phyloP scores from a whole-genome alignment of 192 early-diverging fungal genomes.

The Podila epicladia region DNA sequence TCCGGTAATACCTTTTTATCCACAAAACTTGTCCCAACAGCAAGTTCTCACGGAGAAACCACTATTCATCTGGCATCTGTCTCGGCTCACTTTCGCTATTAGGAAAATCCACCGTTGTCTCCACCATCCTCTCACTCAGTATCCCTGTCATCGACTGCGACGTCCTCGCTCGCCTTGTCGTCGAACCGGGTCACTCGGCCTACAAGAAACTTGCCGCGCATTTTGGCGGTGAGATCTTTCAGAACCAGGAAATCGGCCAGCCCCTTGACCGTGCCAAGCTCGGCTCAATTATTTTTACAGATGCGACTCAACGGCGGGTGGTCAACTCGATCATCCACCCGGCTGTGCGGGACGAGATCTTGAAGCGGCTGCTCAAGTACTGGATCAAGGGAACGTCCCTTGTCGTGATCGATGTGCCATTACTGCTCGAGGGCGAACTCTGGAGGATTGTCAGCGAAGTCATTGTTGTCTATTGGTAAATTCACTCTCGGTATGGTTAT shows the following conservation, averaged over 20 bases:
- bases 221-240: conserved; percentile 79
- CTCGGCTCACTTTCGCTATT: not conserved
- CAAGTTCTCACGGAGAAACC: too few relatives aligned
- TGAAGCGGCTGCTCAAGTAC: conserved; percentile 67
- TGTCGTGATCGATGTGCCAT: conserved; percentile 91
- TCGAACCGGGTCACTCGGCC: conserved; percentile 78
- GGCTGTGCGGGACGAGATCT: conserved; percentile 83
- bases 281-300: conserved; percentile 82
- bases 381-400: conserved; percentile 77
- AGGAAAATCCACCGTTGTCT: conserved; percentile 91
- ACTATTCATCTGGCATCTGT: too few relatives aligned
- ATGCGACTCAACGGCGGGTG: conserved; percentile 71
- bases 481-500: conserved; percentile 3
- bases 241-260: conserved; percentile 51
- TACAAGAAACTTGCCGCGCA: conserved; percentile 76
- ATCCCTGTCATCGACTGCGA: conserved; percentile 94
- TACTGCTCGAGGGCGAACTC: conserved; percentile 89
- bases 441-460: conserved; percentile 74
- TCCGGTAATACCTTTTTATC: conserved; percentile 57
- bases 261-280: conserved; percentile 80
- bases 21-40: not conserved
- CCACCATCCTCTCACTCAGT: conserved; percentile 59
- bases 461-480: conserved; percentile 85
- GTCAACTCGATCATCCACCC: conserved; percentile 93
- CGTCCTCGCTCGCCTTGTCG: conserved; percentile 86